Evolutionary conservation across 768 basidiomycete species (phyloP).

Genomic region (Mycena polygramma): DNA sequence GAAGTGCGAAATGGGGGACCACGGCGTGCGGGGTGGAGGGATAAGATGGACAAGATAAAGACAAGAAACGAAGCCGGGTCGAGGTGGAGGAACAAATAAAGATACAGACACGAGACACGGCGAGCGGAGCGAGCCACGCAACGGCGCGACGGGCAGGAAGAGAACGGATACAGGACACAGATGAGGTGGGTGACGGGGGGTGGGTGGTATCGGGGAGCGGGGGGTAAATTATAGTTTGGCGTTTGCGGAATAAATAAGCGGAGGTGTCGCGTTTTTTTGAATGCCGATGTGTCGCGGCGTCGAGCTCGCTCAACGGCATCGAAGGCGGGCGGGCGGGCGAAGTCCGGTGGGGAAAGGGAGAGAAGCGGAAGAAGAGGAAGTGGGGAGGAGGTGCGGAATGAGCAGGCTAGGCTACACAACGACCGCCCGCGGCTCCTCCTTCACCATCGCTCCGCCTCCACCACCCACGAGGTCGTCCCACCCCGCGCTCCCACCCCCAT

Average conservation of each 20-base stretch:
- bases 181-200: neutral
- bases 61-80: neutral
- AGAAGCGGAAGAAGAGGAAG: too few species aligned
- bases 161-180: too few species aligned
- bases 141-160: too few species aligned
- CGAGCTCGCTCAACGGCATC: too few species aligned
- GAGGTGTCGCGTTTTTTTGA: constrained; percentile 3
- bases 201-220: constrained; percentile 8
- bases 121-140: too few species aligned
- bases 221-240: neutral
- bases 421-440: constrained; percentile 37
- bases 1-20: too few species aligned
- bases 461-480: constrained; percentile 3
- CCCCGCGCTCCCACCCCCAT: constrained; percentile 21
- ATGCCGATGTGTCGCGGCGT: too few species aligned
- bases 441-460: constrained; percentile 12
- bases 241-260: neutral
- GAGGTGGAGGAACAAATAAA: constrained; percentile 1
- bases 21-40: too few species aligned
- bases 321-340: too few species aligned
- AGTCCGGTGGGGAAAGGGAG: too few species aligned
- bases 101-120: constrained; percentile 1
- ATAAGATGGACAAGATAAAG: neutral
- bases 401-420: too few species aligned
- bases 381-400: too few species aligned